A percentile compares a stretch with the other conserved stretches of the same genome.
These are phyloP conservation scores for Penicillium canescens DNA, from an alignment of 495 filamentous ascomycete species.

Conservation along the genomic window DNA sequence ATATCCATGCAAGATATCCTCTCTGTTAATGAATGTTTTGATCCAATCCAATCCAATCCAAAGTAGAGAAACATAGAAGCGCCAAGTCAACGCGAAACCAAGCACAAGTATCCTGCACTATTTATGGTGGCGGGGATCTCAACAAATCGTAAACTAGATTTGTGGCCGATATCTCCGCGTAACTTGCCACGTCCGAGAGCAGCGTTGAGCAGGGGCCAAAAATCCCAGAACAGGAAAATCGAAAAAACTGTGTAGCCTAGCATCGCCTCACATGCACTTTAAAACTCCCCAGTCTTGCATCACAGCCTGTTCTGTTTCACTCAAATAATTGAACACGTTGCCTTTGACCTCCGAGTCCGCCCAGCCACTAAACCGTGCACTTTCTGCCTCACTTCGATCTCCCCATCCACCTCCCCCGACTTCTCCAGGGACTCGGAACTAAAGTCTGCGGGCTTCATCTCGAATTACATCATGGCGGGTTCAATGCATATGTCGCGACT, in stretches of 20 bases:
- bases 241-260: constrained; percentile 23
- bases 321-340: constrained; percentile 20
- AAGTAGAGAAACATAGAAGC: neutral
- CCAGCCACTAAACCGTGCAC: constrained; percentile 12
- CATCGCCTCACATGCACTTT: constrained; percentile 13
- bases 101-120: neutral
- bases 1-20: constrained; percentile 28
- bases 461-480: constrained; percentile 35
- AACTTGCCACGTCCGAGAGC: constrained; percentile 14
- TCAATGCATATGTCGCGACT: constrained; percentile 71
- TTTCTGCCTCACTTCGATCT: constrained; percentile 1
- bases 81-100: neutral
- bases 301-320: neutral
- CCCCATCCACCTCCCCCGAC: neutral
- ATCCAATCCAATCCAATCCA: neutral
- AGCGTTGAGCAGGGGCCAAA: neutral
- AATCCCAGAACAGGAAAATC: neutral
- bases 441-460: neutral
- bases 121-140: neutral
- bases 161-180: constrained; percentile 4
- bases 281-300: neutral
- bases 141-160: neutral
- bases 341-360: constrained; percentile 11
- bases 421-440: neutral
- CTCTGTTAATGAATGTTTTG: constrained; percentile 8